Base-by-base conservation (phyloP, 805 yeast species). In the Candida andamanensis region DNA sequence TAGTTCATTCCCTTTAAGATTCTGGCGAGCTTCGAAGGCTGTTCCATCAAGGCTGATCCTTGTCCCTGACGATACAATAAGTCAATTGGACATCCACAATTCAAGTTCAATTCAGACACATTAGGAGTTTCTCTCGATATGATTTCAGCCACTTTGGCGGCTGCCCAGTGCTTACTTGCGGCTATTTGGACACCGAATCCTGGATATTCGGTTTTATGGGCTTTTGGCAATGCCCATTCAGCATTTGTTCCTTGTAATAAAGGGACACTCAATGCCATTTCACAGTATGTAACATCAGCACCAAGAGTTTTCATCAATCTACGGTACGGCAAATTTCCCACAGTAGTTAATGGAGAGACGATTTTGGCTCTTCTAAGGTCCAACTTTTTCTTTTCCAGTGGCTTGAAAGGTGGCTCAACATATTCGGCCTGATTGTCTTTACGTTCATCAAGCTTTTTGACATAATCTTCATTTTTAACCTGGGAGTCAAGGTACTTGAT, bases 51-150 rank as follows among this genome's bases (percentile, higher is more conserved):
- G 0, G 95, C 97, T 22, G 94, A 79, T 2, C 99, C 99, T 40
- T 95, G 94, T 24, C 99, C 99, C 52, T 84, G 86, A 45, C 90
- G 76, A 57, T 80, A 92, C n/a, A 92, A 66, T 46, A 92, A 69
- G 54, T 94, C 98, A 45, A 92, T 92, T 11, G 99, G 99, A 57
- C 99, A 92, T 2, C 99, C 99, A 52, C 95, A 82, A 60, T 92
- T 92, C 49, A 92, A 71, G 54, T 92, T 92, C 42, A 92, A 65
- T 51, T 92, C 97, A 18, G 81, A 73, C n/a, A 83, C 75, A 36
- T 70, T 55, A 10, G 77, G 63, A 15, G 82, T 71, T 31, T 74
- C 70, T 35, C 70, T 68, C 12, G 73, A 63, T 15, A 85, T 60
- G 6, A 80, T 78, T 56, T 92, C 96, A n/a, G 92, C 79, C 2